Percentiles rank a stretch among this genome's conserved stretches.
Conservation (phyloP, 345 rosid species). For the Salix suchowensis region DNA sequence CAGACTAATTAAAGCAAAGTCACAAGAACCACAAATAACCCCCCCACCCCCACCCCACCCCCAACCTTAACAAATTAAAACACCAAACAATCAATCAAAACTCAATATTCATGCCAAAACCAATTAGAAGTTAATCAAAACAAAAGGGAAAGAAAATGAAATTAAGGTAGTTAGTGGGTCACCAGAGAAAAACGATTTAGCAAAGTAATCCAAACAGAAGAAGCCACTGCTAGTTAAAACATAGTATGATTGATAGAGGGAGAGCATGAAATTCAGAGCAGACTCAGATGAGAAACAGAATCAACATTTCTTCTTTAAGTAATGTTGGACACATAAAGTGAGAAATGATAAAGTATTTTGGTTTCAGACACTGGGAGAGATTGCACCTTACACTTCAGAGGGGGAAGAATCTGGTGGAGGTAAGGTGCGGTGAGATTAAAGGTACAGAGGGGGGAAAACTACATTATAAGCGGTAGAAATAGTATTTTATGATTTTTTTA, state of each 20-base stretch:
- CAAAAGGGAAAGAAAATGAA: background rate
- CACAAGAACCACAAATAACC: background rate
- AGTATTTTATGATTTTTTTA: too few relatives aligned
- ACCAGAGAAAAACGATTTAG: background rate
- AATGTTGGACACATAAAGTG: background rate
- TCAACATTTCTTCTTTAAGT: background rate
- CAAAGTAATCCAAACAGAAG: background rate
- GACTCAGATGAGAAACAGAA: constrained; percentile 2
- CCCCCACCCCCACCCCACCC: too few relatives aligned
- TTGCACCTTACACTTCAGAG: background rate
- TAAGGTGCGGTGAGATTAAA: background rate
- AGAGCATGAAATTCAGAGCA: constrained; percentile 3
- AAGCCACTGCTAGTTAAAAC: background rate
- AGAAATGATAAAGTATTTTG: background rate
- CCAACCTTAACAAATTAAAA: background rate
- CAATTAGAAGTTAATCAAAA: background rate
- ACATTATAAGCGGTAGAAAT: too few relatives aligned
- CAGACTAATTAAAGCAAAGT: background rate
- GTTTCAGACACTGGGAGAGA: background rate
- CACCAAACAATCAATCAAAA: background rate
- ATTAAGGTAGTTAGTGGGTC: background rate
- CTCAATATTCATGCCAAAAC: background rate
- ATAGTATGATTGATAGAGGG: background rate
- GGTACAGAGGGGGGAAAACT: background rate
- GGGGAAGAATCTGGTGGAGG: background rate